phyloP scores from a whole-genome alignment of 2,329 filamentous ascomycete species.

The Neopestalotiopsis rosae region DNA sequence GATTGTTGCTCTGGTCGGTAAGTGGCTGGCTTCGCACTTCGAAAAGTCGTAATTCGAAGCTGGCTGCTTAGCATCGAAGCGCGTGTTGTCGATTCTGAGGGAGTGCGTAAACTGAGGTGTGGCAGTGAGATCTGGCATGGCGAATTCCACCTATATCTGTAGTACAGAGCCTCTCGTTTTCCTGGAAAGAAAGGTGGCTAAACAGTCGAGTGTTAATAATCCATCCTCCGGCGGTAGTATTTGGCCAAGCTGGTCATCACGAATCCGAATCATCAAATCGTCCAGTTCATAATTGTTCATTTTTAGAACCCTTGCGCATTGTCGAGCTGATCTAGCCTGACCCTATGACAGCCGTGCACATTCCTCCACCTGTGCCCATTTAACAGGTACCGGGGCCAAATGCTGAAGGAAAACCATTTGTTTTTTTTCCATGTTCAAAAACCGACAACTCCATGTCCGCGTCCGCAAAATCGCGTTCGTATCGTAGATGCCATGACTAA shows the following conservation, averaged over 20 bases:
- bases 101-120: no score
- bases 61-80: no score
- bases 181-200: neutral
- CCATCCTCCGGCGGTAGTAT: neutral
- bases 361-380: slow-evolving; percentile 23
- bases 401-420: slow-evolving; percentile 23
- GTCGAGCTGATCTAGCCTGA: slow-evolving; percentile 30
- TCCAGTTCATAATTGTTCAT: slow-evolving; percentile 21
- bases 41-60: no score
- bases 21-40: no score
- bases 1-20: no score
- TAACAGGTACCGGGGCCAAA: slow-evolving; percentile 22
- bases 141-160: neutral
- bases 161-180: neutral
- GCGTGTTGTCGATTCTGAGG: no score
- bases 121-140: neutral
- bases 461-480: slow-evolving; percentile 28
- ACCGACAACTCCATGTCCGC: slow-evolving; percentile 34
- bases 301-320: slow-evolving; percentile 32
- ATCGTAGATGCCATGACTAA: slow-evolving; percentile 29
- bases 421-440: slow-evolving; percentile 30
- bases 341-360: slow-evolving; percentile 23
- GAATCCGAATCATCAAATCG: neutral
- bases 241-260: neutral
- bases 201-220: neutral